Evolutionary conservation across 306 rosid genomes (phyloP), one percentile per base, ranked within the genome.

Genomic region (Sechiopsis laciniata): DNA sequence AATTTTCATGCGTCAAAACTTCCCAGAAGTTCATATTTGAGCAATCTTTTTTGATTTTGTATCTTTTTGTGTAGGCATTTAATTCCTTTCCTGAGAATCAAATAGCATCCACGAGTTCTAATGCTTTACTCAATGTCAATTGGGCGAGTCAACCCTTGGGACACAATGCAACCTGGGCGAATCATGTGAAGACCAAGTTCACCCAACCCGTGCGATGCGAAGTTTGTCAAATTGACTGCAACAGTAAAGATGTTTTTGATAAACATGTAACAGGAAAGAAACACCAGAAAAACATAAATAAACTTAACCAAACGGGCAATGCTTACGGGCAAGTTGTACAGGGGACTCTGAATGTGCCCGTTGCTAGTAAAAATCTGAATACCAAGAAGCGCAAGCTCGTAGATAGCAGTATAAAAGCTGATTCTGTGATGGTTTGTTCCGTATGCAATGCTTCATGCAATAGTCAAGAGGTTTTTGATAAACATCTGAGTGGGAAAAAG

Each of bases 401-500:
- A 66, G 75, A 53, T 58, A 72, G 83, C 2, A 77, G 86, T 55
- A 79, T 82, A 0, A 64, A 81, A 2, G 57, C 53, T 72, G 88
- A 86, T 79, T 82, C 86, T 10, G 76, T 57, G 40, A 83, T 75
- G 83, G 56, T 81, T 62, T 90, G 91, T 80, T 16, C 76, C 8
- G 66, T 75, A 57, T 90, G 95, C 81, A 84, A 88, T 32, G 48
- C 87, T 73, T 80, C 55, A 37, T 84, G 91, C 80, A 84, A 80
- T 55, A 87, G 91, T 74, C 80, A 80, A 81, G 87, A 87, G 20
- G 83, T 79, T 71, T 90, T 59, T 59, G 75, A 15, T 68, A 84
- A 78, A 73, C 95, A 90, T 81, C 63, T 86, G 71, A 60, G 76
- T 46, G 95, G 95, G 79, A 83, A 79, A 81, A 88, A 75, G 78